Base-by-base conservation (phyloP, 345 rosid genomes). In the Erucastrum elatum region DNA sequence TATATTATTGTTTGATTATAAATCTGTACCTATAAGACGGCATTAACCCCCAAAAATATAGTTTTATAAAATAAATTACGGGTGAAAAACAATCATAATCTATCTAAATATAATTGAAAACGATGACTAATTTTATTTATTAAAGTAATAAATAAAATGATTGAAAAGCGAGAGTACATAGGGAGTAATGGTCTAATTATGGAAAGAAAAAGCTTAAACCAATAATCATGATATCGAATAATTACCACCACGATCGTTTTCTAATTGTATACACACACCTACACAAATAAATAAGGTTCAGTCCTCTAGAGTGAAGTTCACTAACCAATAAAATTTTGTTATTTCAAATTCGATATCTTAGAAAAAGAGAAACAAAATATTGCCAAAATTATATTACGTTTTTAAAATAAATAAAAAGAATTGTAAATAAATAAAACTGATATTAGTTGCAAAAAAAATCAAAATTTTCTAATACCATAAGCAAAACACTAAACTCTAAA, bases 231-330 rank as follows among this genome's bases (percentile, higher is more conserved):
- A n/a, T 55, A 77, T 29, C 51, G 17, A 71, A 58, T 56, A 77
- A 59, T 55, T 13, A 53, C 70, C n/a, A 64, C 72, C 76, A 77
- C 72, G 81, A 71, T 65, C 66, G 66, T 64, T 71, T 71, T 63
- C 25, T 26, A 51, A 9, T 49, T 77, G 30, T 76, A 10, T 25
- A 26, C 25, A 59, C 21, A 17, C 21, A 17, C 37, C 4, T 6
- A 35, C 26, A 33, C 26, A 60, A 67, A 37, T 35, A n/a, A 66
- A 21, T 21, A 21, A 21, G 21, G 21, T 21, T 21, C 21, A 21
- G 21, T 21, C 21, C 21, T 21, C 21, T 21, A 21, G 21, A 21
- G 21, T 21, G 21, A 21, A 21, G 21, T 21, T 21, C 21, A 21
- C 21, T 21, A 21, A 21, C 21, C 21, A 21, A 21, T 21, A 21